Percentiles rank a stretch among this genome's conserved stretches.
These are phyloP conservation scores for Amylostereum chailletii DNA, from an alignment of 1,284 basidiomycete genomes.

Conservation along the genomic window DNA sequence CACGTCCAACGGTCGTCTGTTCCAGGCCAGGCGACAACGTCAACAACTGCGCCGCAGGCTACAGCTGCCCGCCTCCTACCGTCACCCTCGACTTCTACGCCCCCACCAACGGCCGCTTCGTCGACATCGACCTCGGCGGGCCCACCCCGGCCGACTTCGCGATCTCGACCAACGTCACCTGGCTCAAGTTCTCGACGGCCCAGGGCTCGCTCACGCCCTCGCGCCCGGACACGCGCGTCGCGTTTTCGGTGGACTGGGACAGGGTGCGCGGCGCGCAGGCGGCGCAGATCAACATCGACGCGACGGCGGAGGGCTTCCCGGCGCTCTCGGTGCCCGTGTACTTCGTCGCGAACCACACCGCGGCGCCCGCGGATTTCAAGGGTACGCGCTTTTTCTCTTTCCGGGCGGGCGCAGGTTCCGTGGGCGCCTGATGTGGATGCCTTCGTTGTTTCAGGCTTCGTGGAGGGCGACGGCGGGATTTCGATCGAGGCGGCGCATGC, in stretches of 20 bases:
- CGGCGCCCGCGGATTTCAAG: slow-evolving; percentile 34
- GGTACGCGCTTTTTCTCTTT: slow-evolving; percentile 24
- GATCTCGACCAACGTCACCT: slow-evolving; percentile 39
- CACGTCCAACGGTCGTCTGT: not conserved
- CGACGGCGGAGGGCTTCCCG: slow-evolving; percentile 31
- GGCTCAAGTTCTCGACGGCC: slow-evolving; percentile 40
- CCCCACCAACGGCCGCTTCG: slow-evolving; percentile 40
- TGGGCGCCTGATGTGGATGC: not conserved
- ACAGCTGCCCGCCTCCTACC: slow-evolving; percentile 43
- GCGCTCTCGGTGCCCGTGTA: slow-evolving; percentile 27
- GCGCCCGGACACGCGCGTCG: slow-evolving; percentile 46
- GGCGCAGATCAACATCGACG: slow-evolving; percentile 40
- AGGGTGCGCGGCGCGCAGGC: slow-evolving; percentile 33
- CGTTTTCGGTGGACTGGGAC: slow-evolving; percentile 53
- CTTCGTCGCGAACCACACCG: slow-evolving; percentile 32
- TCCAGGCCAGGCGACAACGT: slow-evolving; percentile 54
- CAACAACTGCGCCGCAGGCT: slow-evolving; percentile 41
- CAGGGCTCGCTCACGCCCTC: slow-evolving; percentile 41
- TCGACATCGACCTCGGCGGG: slow-evolving; percentile 57
- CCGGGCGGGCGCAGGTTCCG: not conserved
- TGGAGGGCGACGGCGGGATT: slow-evolving; percentile 54
- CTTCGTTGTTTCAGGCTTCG: slow-evolving; percentile 36
- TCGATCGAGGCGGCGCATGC: slow-evolving; percentile 60
- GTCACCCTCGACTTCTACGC: slow-evolving; percentile 47
- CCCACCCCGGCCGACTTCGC: slow-evolving; percentile 50